Evolutionary conservation across 164 flowering plant genomes (phyloP).

Genomic region (Akebia trifoliata): DNA sequence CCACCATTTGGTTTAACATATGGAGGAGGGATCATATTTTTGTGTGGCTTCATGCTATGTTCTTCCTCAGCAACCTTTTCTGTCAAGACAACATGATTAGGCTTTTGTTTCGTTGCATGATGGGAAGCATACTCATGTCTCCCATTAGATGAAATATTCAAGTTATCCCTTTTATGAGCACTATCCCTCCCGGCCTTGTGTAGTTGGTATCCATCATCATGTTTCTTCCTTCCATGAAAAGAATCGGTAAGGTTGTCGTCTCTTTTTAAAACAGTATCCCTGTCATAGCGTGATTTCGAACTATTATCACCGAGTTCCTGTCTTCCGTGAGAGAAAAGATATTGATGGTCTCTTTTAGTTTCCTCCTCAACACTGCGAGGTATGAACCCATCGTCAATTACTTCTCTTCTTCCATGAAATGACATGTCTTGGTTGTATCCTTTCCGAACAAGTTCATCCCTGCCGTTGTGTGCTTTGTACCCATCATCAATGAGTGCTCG

Average conservation of each 20-base stretch:
- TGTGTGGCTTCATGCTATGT: constrained; percentile 27
- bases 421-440: constrained; percentile 16
- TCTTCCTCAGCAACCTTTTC: constrained; percentile 27
- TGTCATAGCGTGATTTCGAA: constrained; percentile 8
- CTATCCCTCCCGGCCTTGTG: constrained; percentile 19
- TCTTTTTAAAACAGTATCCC: constrained; percentile 15
- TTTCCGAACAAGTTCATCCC: constrained; percentile 14
- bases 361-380: not conserved
- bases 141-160: constrained; percentile 12
- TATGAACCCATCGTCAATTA: not conserved
- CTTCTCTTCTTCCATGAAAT: constrained; percentile 19
- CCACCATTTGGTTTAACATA: constrained; percentile 33
- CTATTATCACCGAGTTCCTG: not conserved
- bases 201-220: constrained; percentile 20
- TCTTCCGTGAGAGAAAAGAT: constrained; percentile 11
- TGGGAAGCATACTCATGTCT: constrained; percentile 6
- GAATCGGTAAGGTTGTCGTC: constrained; percentile 20
- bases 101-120: constrained; percentile 1
- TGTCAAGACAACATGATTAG: constrained; percentile 6
- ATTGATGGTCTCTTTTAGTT: not conserved
- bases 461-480: not conserved
- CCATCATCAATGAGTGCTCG: constrained; percentile 1
- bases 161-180: constrained; percentile 15
- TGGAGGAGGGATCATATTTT: constrained; percentile 31
- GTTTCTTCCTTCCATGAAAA: constrained; percentile 28